phyloP scores from a whole-genome alignment of 2,329 filamentous ascomycete species.

The Colletotrichum camelliae region DNA sequence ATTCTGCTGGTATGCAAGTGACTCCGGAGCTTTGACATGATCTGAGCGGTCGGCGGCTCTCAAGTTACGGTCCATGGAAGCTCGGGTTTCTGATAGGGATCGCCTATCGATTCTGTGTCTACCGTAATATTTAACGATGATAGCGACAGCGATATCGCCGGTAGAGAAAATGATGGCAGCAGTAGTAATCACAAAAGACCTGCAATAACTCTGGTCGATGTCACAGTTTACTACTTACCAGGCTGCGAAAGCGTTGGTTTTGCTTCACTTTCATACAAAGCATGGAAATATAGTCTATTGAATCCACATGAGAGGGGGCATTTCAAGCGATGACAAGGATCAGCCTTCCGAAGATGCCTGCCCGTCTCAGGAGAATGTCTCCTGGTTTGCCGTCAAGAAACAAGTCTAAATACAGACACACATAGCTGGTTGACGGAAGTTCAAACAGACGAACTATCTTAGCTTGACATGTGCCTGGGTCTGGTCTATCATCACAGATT shows the following conservation, averaged over 20 bases:
- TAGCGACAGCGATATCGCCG: rapidly evolving
- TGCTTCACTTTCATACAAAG: background rate
- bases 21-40: no score
- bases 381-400: background rate
- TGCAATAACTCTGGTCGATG: rapidly evolving
- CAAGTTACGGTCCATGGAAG: background rate
- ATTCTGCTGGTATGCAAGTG: background rate
- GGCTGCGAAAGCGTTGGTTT: background rate
- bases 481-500: background rate
- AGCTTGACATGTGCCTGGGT: background rate
- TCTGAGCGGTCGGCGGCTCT: background rate
- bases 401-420: background rate
- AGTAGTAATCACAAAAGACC: background rate
- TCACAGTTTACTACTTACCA: background rate
- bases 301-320: background rate
- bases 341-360: background rate
- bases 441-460: background rate
- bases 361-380: background rate
- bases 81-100: background rate
- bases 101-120: background rate
- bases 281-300: background rate
- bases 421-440: background rate
- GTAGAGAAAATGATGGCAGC: background rate
- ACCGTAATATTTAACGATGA: background rate
- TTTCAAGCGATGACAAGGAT: background rate